Conservation (phyloP, 1,284 basidiomycete species). For the Gymnopus androsaceus region DNA sequence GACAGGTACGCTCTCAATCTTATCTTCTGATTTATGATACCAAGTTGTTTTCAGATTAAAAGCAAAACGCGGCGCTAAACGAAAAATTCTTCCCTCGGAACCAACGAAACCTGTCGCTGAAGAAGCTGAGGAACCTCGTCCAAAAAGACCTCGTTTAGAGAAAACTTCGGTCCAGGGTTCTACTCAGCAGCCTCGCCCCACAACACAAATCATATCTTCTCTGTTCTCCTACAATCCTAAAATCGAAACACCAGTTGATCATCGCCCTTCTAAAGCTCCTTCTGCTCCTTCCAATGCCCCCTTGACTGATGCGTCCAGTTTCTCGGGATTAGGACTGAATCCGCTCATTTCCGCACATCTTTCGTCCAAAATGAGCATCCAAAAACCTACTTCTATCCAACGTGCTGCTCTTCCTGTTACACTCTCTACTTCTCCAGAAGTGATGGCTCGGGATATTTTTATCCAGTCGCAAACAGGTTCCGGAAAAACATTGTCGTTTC, state of each 20-base stretch:
- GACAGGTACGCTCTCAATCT: constrained; percentile 53
- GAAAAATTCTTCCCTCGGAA: constrained; percentile 44
- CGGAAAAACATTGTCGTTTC: constrained; percentile 94
- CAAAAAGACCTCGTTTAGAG: constrained; percentile 54
- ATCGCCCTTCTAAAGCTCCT: constrained; percentile 28
- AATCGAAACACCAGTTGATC: constrained; percentile 45
- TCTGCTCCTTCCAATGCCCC: constrained; percentile 83
- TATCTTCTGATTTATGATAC: constrained; percentile 15
- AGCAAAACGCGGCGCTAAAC: constrained; percentile 67
- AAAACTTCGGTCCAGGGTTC: constrained; percentile 19
- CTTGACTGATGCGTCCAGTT: constrained; percentile 70
- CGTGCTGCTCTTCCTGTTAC: constrained; percentile 79
- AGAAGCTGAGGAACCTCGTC: constrained; percentile 35
- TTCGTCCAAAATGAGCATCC: constrained; percentile 78
- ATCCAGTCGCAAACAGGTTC: constrained; percentile 98
- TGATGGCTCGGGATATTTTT: constrained; percentile 77
- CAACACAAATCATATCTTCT: constrained; percentile 84
- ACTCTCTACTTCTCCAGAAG: constrained; percentile 46
- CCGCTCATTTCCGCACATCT: constrained; percentile 84
- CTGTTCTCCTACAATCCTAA: constrained; percentile 86
- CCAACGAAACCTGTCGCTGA: constrained; percentile 29
- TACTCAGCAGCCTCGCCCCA: constrained; percentile 33
- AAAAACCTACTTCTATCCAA: constrained; percentile 91
- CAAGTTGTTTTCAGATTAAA: constrained; percentile 52
- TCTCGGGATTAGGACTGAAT: constrained; percentile 78